A percentile compares a stretch with the other conserved stretches of the same genome.
These are phyloP conservation scores for Acacia pycnantha DNA, from an alignment of 331 rosid genomes.

Conservation along the genomic window DNA sequence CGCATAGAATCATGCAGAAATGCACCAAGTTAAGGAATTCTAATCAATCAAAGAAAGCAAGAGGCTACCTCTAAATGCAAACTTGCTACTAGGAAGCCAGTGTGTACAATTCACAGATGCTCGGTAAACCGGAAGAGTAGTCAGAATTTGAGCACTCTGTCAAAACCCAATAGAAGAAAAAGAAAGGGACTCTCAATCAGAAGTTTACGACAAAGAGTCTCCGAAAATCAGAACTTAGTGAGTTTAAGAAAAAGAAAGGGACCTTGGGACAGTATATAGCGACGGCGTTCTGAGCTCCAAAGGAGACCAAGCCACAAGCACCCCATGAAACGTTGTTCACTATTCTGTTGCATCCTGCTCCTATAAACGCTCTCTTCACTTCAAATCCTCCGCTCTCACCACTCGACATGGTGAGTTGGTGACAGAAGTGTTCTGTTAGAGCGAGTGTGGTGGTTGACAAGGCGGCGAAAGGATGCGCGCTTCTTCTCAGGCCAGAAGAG, in stretches of 20 bases:
- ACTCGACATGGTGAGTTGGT: conserved; percentile 1
- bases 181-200: not conserved
- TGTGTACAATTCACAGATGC: conserved; percentile 92
- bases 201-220: not conserved
- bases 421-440: not conserved
- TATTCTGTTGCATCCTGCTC: conserved; percentile 90
- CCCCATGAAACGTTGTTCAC: conserved; percentile 95
- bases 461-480: conserved; percentile 26
- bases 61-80: conserved; percentile 62
- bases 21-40: not conserved
- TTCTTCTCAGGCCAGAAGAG: conserved; percentile 24
- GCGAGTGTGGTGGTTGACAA: not conserved
- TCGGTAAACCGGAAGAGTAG: conserved; percentile 88
- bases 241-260: not conserved
- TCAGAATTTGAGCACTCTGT: conserved; percentile 87
- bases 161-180: conserved; percentile 13
- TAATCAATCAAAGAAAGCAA: not conserved
- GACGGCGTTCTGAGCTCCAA: conserved; percentile 90
- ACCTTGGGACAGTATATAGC: conserved; percentile 89
- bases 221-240: not conserved
- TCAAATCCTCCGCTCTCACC: conserved; percentile 29
- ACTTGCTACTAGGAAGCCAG: conserved; percentile 84
- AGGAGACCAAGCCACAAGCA: conserved; percentile 84
- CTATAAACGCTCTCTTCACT: conserved; percentile 68
- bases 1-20: not conserved